These are phyloP conservation scores for Heritiera fomes DNA, from an alignment of 345 rosid genomes.

Conservation along the genomic window DNA sequence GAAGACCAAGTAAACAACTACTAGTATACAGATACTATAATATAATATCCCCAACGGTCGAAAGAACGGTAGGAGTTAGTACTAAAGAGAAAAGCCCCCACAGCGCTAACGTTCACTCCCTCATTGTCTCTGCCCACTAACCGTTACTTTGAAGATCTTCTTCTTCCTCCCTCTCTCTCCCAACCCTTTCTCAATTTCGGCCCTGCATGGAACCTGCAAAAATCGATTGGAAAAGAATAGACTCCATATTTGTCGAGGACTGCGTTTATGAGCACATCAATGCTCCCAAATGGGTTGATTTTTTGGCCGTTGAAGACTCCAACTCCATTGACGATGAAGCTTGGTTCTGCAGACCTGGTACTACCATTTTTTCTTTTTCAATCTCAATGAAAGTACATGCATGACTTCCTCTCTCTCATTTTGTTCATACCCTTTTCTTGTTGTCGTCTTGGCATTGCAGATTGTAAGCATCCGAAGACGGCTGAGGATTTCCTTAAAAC, in stretches of 20 bases:
- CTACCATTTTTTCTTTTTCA: neutral
- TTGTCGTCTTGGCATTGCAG: conserved; percentile 31
- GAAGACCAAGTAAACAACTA: no score
- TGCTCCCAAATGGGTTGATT: conserved; percentile 91
- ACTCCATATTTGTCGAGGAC: conserved; percentile 72
- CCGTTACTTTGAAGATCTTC: conserved; percentile 35
- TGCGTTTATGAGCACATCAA: conserved; percentile 68
- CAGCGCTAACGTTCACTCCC: conserved; percentile 24
- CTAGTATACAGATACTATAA: no score
- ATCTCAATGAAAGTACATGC: neutral
- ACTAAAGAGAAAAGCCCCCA: neutral
- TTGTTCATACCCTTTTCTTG: neutral
- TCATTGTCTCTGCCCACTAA: conserved; percentile 20
- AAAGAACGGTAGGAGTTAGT: neutral
- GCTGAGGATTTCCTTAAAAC: conserved; percentile 67
- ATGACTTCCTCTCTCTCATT: neutral
- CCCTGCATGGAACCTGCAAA: conserved; percentile 77
- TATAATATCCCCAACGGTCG: conserved; percentile 40
- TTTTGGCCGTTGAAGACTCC: conserved; percentile 42
- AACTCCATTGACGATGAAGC: conserved; percentile 46
- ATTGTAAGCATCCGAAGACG: conserved; percentile 82
- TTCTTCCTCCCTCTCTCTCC: conserved; percentile 9
- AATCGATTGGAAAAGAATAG: conserved; percentile 86
- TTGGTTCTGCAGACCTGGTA: conserved; percentile 94
- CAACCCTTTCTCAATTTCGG: conserved; percentile 4